Conservation (phyloP, 164 flowering plant species). For the Hamamelis virginiana region DNA sequence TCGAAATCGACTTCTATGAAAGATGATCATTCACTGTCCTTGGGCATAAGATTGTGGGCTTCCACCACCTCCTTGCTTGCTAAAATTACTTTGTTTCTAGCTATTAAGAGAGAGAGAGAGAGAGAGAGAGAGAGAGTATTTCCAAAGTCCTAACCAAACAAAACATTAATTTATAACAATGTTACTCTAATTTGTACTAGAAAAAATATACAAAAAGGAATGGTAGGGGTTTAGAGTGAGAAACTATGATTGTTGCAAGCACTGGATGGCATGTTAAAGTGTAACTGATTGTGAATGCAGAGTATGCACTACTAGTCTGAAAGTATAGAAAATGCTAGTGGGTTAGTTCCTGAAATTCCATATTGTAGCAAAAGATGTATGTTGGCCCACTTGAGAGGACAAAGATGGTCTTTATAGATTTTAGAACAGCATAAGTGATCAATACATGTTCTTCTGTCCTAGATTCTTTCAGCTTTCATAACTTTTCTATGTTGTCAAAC, state of each 20-base stretch:
- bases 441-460: slow-evolving; percentile 12
- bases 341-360: slow-evolving; percentile 14
- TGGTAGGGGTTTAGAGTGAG: not conserved
- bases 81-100: too few relatives aligned
- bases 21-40: slow-evolving; percentile 24
- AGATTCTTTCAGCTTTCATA: slow-evolving; percentile 17
- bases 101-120: too few relatives aligned
- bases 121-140: too few relatives aligned
- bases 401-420: slow-evolving; percentile 28
- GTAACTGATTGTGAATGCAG: not conserved
- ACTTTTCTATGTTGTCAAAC: not conserved
- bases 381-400: slow-evolving; percentile 22
- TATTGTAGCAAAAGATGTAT: slow-evolving; percentile 9
- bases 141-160: not conserved
- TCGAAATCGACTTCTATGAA: slow-evolving; percentile 16
- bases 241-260: not conserved
- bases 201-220: slow-evolving; percentile 19
- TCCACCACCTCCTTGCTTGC: slow-evolving; percentile 26
- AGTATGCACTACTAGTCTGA: too few relatives aligned
- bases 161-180: not conserved
- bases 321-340: slow-evolving; percentile 2
- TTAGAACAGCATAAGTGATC: not conserved
- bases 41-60: slow-evolving; percentile 23
- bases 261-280: not conserved
- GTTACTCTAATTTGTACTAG: slow-evolving; percentile 7